Conservation (phyloP, 2,329 filamentous ascomycete genomes). For the Parafenestella ontariensis region DNA sequence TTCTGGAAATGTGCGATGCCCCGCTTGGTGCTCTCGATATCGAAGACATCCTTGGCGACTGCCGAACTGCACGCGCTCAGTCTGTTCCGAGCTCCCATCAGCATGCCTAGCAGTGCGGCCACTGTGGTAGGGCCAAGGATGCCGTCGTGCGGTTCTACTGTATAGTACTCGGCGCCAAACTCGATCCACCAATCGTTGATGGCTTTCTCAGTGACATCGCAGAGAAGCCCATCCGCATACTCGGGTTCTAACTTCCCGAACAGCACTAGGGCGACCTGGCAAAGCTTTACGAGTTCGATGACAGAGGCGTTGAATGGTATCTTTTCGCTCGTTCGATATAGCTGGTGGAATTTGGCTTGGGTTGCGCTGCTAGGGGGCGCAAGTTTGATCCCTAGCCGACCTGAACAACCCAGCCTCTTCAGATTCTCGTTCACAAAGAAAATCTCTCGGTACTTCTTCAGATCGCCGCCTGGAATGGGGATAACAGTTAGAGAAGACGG, state of each 20-base stretch:
- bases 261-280: conserved; percentile 84
- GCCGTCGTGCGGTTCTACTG: conserved; percentile 89
- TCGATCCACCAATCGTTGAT: conserved; percentile 97
- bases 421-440: conserved; percentile 96
- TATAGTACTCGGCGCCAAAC: conserved; percentile 89
- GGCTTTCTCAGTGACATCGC: conserved; percentile 89
- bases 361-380: conserved; percentile 80
- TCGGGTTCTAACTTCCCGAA: conserved; percentile 88
- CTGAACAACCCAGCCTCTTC: conserved; percentile 90
- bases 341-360: conserved; percentile 87
- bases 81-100: conserved; percentile 89
- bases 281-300: conserved; percentile 87
- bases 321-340: conserved; percentile 86
- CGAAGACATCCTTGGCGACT: conserved; percentile 89
- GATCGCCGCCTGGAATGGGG: conserved; percentile 83
- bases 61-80: conserved; percentile 84
- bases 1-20: conserved; percentile 92
- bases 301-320: conserved; percentile 80
- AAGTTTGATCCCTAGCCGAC: conserved; percentile 83
- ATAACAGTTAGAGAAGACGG: conserved; percentile 94
- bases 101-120: conserved; percentile 81
- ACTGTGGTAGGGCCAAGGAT: conserved; percentile 93
- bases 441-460: conserved; percentile 77
- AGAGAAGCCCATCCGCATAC: conserved; percentile 90
- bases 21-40: conserved; percentile 80